phyloP scores from a whole-genome alignment of 352 stramenopile genomes.

The Elongisporangium senticosum region DNA sequence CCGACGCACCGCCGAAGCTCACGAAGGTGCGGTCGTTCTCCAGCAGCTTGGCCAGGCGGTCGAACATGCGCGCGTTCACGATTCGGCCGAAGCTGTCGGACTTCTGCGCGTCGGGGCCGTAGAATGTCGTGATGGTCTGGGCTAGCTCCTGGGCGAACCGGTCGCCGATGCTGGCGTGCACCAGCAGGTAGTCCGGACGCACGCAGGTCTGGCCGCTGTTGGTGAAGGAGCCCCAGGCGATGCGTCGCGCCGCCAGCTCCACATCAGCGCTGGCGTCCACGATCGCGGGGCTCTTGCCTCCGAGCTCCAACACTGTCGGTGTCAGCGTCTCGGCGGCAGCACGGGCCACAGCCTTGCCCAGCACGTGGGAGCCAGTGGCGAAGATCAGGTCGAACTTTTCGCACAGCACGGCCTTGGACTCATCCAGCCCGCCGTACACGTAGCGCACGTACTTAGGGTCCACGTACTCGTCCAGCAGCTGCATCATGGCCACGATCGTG shows the following conservation, averaged over 20 bases:
- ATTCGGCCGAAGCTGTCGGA: slow-evolving; percentile 56
- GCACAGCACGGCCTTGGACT: slow-evolving; percentile 76
- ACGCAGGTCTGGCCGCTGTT: slow-evolving; percentile 95
- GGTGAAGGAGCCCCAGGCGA: slow-evolving; percentile 82
- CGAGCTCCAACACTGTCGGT: slow-evolving; percentile 92
- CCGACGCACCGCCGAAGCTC: slow-evolving; percentile 43
- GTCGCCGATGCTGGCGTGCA: slow-evolving; percentile 76
- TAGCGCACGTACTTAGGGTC: slow-evolving; percentile 73
- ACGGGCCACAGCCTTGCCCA: slow-evolving; percentile 88
- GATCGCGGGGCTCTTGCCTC: slow-evolving; percentile 91
- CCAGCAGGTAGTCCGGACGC: slow-evolving; percentile 90
- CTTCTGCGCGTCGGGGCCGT: slow-evolving; percentile 37
- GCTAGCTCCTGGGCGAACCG: slow-evolving; percentile 36
- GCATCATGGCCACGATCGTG: slow-evolving; percentile 42
- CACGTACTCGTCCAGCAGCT: slow-evolving; percentile 70
- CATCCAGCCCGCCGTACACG: slow-evolving; percentile 77
- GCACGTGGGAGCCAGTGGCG: slow-evolving; percentile 58
- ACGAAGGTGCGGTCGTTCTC: slow-evolving; percentile 42
- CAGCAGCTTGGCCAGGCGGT: slow-evolving; percentile 30
- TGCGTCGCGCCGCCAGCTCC: slow-evolving; percentile 57
- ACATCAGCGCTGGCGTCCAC: slow-evolving; percentile 62
- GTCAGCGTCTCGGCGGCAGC: slow-evolving; percentile 92
- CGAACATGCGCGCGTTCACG: slow-evolving; percentile 65
- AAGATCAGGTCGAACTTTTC: slow-evolving; percentile 86
- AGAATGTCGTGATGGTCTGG: slow-evolving; percentile 36